Evolutionary conservation across 495 filamentous ascomycete species (phyloP).

Genomic region (Podospora pseudoanserina): DNA sequence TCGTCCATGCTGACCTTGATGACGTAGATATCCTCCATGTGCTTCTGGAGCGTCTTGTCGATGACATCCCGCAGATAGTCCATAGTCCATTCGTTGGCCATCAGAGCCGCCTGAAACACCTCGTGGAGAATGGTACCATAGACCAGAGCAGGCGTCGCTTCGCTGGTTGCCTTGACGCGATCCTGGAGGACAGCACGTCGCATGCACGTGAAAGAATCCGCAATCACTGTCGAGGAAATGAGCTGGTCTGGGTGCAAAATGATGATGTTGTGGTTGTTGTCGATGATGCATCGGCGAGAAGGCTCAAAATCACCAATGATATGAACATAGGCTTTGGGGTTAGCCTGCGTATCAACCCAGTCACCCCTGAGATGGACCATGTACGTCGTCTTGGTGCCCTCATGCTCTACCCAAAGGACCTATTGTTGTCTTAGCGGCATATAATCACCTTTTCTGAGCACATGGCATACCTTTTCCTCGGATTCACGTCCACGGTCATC

Average conservation of each 20-base stretch:
- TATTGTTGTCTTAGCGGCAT: slow-evolving; percentile 31
- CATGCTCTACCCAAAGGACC: slow-evolving; percentile 73
- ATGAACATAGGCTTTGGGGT: slow-evolving; percentile 71
- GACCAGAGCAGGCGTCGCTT: slow-evolving; percentile 69
- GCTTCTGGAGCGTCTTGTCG: slow-evolving; percentile 58
- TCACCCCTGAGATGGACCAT: slow-evolving; percentile 75
- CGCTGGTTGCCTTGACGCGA: slow-evolving; percentile 80
- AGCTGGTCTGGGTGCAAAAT: slow-evolving; percentile 95
- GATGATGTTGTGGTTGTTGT: slow-evolving; percentile 76
- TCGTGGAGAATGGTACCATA: slow-evolving; percentile 93
- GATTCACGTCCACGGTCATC: slow-evolving; percentile 56
- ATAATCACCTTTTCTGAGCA: not conserved
- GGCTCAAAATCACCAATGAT: slow-evolving; percentile 74
- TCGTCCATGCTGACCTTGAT: slow-evolving; percentile 69
- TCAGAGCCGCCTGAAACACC: slow-evolving; percentile 85
- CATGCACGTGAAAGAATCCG: slow-evolving; percentile 85
- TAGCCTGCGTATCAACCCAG: slow-evolving; percentile 77
- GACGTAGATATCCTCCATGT: slow-evolving; percentile 81
- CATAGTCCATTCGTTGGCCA: slow-evolving; percentile 75
- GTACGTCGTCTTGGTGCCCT: slow-evolving; percentile 60
- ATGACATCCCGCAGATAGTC: slow-evolving; percentile 61
- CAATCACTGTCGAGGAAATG: slow-evolving; percentile 88
- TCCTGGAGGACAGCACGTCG: slow-evolving; percentile 90
- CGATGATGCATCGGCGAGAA: slow-evolving; percentile 64
- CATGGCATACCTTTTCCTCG: slow-evolving; percentile 63